These are phyloP conservation scores for Backusella morwellensis DNA, from an alignment of 192 early-diverging fungal species.

Conservation along the genomic window DNA sequence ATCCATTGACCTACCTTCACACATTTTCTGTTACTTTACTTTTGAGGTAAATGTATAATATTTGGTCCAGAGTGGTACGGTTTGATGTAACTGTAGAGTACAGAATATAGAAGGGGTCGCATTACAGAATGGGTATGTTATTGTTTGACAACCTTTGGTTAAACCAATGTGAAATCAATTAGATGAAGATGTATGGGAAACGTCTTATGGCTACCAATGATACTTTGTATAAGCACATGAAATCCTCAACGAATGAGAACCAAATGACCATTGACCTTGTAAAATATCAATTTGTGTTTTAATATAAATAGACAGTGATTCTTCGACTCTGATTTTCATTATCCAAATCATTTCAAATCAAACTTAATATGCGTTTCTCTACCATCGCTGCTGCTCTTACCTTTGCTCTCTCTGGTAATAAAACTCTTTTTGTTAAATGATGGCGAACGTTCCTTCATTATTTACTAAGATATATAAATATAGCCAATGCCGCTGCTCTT, in stretches of 20 bases:
- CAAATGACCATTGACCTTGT: neutral
- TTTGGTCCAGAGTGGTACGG: neutral
- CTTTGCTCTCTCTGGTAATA: neutral
- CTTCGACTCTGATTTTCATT: neutral
- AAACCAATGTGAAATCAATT: neutral
- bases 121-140: neutral
- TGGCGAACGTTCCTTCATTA: neutral
- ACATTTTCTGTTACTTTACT: neutral
- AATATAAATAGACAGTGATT: neutral
- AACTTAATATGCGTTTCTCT: constrained; percentile 9
- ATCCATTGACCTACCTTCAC: neutral
- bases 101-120: neutral
- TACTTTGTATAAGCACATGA: neutral
- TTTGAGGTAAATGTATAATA: neutral
- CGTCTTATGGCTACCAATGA: neutral
- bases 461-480: neutral
- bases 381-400: neutral
- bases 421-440: neutral
- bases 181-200: neutral
- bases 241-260: neutral
- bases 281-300: neutral
- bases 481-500: constrained; percentile 7
- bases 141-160: neutral
- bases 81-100: neutral
- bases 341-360: neutral